Percentiles rank a stretch among this genome's conserved stretches.
Evolutionary conservation across 2,329 filamentous ascomycete species (phyloP).

Genomic region (Aureobasidium sp.): DNA sequence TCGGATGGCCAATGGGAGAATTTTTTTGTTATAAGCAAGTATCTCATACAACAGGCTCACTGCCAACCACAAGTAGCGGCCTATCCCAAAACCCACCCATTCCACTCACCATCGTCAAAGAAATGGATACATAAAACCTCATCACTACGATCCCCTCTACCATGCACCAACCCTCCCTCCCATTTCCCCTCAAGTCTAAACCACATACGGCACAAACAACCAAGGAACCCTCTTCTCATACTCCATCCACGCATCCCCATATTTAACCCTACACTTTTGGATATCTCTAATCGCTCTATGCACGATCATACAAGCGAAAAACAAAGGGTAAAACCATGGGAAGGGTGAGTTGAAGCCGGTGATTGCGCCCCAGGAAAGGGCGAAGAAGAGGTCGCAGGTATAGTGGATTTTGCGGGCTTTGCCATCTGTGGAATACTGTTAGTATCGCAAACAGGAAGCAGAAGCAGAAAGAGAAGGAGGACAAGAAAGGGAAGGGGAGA

Average conservation of each 20-base stretch:
- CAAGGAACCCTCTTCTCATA: constrained; percentile 7
- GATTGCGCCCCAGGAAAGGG: constrained; percentile 1
- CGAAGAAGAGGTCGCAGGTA: constrained; percentile 5
- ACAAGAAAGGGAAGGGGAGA: background rate
- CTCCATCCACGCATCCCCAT: constrained; percentile 3
- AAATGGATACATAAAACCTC: too few relatives aligned
- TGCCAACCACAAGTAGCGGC: too few relatives aligned
- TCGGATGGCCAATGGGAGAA: too few relatives aligned
- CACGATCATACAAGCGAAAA: constrained; percentile 8
- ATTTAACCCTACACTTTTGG: background rate
- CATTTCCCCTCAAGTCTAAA: background rate
- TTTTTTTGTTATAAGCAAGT: too few relatives aligned
- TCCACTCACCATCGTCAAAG: too few relatives aligned
- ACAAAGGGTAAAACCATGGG: constrained; percentile 5
- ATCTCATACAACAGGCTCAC: too few relatives aligned
- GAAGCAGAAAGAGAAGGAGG: too few relatives aligned
- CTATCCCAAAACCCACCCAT: too few relatives aligned
- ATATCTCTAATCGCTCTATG: constrained; percentile 4
- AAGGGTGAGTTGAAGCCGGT: constrained; percentile 2
- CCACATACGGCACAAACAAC: background rate
- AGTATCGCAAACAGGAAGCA: too few relatives aligned
- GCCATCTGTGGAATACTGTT: too few relatives aligned
- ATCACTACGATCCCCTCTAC: too few relatives aligned
- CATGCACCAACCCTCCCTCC: too few relatives aligned
- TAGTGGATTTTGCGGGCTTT: constrained; percentile 6